Percentiles rank a stretch among this genome's conserved stretches.
Conservation (phyloP, 495 filamentous ascomycete species). For the Polyplosphaeria fusca region DNA sequence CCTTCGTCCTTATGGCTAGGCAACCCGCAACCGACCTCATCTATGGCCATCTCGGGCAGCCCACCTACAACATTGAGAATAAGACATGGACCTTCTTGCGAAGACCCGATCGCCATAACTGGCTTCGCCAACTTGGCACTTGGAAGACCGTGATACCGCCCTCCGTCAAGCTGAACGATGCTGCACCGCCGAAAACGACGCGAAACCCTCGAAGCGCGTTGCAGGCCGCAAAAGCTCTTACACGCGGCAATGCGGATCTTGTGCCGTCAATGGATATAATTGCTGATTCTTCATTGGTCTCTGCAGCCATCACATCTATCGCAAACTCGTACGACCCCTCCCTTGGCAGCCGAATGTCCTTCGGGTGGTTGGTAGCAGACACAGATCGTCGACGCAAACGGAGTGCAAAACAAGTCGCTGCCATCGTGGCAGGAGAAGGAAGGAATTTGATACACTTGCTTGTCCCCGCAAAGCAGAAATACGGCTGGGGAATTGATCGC, state of each 20-base stretch:
- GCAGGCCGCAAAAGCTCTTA: conserved; percentile 9
- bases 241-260: conserved; percentile 31
- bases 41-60: conserved; percentile 64
- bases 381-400: background rate
- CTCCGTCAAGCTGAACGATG: background rate
- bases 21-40: conserved; percentile 51
- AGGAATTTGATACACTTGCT: conserved; percentile 53
- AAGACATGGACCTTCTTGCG: conserved; percentile 56
- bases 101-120: conserved; percentile 11
- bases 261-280: conserved; percentile 30
- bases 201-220: background rate
- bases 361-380: conserved; percentile 28
- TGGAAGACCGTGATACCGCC: conserved; percentile 7
- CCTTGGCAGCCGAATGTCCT: conserved; percentile 34
- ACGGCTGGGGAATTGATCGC: conserved; percentile 47
- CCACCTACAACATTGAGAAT: conserved; percentile 53
- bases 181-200: background rate
- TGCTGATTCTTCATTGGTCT: conserved; percentile 25
- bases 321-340: conserved; percentile 34
- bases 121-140: conserved; percentile 18
- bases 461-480: conserved; percentile 43
- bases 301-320: conserved; percentile 32
- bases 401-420: conserved; percentile 41
- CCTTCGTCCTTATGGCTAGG: conserved; percentile 66
- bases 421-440: conserved; percentile 49